Evolutionary conservation across 1,284 basidiomycete species (phyloP).

Genomic region (Puccinia horiana): DNA sequence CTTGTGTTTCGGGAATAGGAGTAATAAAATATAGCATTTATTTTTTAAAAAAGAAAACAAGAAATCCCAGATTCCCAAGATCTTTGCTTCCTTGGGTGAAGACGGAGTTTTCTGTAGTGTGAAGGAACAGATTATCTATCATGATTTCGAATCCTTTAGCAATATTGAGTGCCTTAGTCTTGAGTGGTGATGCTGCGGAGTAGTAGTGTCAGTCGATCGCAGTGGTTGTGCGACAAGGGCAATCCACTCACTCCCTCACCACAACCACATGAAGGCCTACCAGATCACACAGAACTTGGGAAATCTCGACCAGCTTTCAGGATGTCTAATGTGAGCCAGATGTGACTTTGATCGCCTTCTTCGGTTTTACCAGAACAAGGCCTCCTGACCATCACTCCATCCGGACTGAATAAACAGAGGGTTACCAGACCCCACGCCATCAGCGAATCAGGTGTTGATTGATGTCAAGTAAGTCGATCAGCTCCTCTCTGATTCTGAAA

Average conservation of each 20-base stretch:
- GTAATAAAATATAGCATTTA: no score
- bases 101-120: no score
- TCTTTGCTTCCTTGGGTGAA: no score
- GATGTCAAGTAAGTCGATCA: conserved; percentile 36
- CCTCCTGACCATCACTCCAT: no score
- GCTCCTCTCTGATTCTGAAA: conserved; percentile 69
- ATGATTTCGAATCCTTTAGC: no score
- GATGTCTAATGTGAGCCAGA: conserved; percentile 33
- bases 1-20: no score
- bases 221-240: no score
- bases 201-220: neutral
- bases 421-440: conserved; percentile 19
- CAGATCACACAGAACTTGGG: conserved; percentile 39
- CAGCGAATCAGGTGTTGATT: conserved; percentile 29
- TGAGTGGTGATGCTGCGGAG: no score
- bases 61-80: no score
- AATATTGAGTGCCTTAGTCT: no score
- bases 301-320: conserved; percentile 9
- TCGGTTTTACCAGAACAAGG: neutral
- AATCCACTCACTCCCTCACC: neutral
- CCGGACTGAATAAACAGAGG: neutral
- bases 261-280: conserved; percentile 22
- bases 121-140: no score
- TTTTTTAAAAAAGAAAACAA: no score
- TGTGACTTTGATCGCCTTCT: neutral